Evolutionary conservation across 2,329 filamentous ascomycete species (phyloP).

Genomic region (Fusarium buharicum): DNA sequence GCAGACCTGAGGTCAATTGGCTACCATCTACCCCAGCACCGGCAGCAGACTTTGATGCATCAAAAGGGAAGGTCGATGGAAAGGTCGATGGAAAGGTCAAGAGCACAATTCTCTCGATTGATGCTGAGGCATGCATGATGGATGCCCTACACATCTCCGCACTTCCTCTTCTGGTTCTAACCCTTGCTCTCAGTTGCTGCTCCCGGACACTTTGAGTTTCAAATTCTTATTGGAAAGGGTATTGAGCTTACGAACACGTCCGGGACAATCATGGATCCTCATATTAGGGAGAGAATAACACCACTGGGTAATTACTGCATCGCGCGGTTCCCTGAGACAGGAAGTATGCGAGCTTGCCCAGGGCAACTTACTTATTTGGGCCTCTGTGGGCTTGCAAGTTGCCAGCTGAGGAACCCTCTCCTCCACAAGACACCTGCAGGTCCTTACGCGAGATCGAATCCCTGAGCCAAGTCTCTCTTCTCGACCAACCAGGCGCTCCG

Average conservation of each 20-base stretch:
- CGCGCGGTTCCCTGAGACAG: conserved; percentile 4
- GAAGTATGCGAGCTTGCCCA: background rate
- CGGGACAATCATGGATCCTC: conserved; percentile 13
- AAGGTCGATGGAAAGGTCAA: background rate
- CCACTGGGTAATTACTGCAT: conserved; percentile 8
- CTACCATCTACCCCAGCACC: no score
- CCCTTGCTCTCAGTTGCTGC: conserved; percentile 21
- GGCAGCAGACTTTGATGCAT: background rate
- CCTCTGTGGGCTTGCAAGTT: conserved; percentile 13
- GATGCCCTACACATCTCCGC: conserved; percentile 30
- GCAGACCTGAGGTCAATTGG: background rate
- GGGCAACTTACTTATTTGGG: background rate
- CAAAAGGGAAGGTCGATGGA: background rate
- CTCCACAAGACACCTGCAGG: conserved; percentile 20
- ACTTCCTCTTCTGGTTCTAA: conserved; percentile 13
- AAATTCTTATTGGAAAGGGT: conserved; percentile 12
- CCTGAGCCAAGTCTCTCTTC: conserved; percentile 3
- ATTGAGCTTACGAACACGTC: conserved; percentile 5
- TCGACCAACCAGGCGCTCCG: conserved; percentile 12
- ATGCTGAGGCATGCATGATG: background rate
- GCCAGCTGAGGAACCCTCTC: conserved; percentile 28
- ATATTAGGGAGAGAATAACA: background rate
- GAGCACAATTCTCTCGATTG: background rate
- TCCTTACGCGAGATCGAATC: conserved; percentile 29
- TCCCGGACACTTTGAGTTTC: conserved; percentile 30